These are phyloP conservation scores for Fusarium sp. DNA, from an alignment of 2,329 filamentous ascomycete genomes.

Conservation along the genomic window DNA sequence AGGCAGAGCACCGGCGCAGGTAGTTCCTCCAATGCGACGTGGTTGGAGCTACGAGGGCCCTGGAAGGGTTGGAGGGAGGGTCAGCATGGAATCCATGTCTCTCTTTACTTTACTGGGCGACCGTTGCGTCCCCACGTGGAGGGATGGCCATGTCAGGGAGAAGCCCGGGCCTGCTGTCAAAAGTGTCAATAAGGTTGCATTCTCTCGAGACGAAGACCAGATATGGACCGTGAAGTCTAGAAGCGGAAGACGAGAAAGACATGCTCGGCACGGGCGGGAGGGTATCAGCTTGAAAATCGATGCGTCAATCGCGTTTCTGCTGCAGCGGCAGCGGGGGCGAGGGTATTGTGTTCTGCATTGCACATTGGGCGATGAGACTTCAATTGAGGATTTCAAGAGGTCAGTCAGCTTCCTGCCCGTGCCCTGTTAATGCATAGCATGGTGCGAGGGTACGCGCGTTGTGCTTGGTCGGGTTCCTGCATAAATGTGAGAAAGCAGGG, in stretches of 20 bases:
- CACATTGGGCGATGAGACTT: constrained; percentile 3
- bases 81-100: constrained; percentile 16
- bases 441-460: constrained; percentile 6
- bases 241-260: neutral
- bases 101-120: neutral
- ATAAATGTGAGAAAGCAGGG: constrained; percentile 39
- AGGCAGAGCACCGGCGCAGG: neutral
- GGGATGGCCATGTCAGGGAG: constrained; percentile 5
- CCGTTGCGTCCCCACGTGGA: constrained; percentile 31
- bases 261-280: neutral
- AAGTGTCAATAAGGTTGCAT: constrained; percentile 25
- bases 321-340: neutral
- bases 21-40: constrained; percentile 27
- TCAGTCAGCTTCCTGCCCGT: neutral
- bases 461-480: constrained; percentile 41
- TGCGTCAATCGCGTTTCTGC: constrained; percentile 16
- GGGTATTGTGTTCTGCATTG: neutral
- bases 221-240: constrained; percentile 2
- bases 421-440: constrained; percentile 2
- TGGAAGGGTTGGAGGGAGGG: neutral
- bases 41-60: constrained; percentile 5
- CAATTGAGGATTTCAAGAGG: constrained; percentile 2
- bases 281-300: neutral
- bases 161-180: constrained; percentile 26
- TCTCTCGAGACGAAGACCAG: neutral